Evolutionary conservation across 495 filamentous ascomycete genomes (phyloP), one percentile per base, ranked within the genome.

Genomic region (Niebla homalea): DNA sequence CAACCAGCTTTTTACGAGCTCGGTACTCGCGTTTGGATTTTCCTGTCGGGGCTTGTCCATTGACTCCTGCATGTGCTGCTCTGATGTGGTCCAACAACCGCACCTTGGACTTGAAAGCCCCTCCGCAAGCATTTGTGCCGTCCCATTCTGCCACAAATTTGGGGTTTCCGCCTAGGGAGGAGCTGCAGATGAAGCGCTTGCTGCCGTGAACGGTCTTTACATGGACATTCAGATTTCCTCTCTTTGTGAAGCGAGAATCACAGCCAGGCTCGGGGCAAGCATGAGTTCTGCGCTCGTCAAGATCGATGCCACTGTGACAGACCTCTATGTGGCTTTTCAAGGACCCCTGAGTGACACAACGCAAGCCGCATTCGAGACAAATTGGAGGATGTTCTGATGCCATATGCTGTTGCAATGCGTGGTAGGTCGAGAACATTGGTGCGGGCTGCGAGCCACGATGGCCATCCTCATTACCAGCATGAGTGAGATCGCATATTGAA

Each of bases 21-120:
- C 35, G 15, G 36, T 47, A 23, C 53, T 54, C 37, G 51, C 36
- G 26, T 53, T 48, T 38, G 45, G 45, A 18, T 63, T 43, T 43
- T 65, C 61, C 71, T 70, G 66, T 57, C 41, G 68, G 70, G 29
- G 29, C 29, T 35, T 56, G 57, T 38, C 70, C 62, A 20, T 67
- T 62, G 32, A 79, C 67, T 4, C 79, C 79, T 35, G 92, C 59
- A 62, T 95, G 89, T 0, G 80, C 66, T 10, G 77, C 85, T 19
- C 85, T 80, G 36, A 93, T 72, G 55, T 95, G 89, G 42, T 87
- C 83, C 64, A 89, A 84, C 0, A 95, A 70, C 43, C 74, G 78
- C n/a, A 73, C 67, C 61, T 88, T 89, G 51, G 78, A 80, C 21
- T 70, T 68, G 53, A 87, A 89, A 16, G 69, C 69, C 45, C 75